Conservation (phyloP, 2,329 filamentous ascomycete genomes). For the Pseudogymnoascus sp. region DNA sequence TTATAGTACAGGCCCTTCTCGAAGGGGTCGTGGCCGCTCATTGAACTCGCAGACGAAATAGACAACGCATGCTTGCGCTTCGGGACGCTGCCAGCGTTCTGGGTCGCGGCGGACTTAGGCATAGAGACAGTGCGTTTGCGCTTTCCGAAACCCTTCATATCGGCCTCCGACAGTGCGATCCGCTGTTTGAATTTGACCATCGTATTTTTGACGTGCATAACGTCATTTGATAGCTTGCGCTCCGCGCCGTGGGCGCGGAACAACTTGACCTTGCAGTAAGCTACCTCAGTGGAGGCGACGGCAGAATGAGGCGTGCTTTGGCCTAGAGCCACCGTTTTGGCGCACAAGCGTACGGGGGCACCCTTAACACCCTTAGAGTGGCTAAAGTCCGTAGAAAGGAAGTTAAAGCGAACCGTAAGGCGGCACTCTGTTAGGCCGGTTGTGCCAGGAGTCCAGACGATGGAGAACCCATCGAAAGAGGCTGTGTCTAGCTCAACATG, state of each 20-base stretch:
- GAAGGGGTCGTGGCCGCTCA: slow-evolving; percentile 46
- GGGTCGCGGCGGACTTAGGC: slow-evolving; percentile 35
- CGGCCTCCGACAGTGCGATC: slow-evolving; percentile 68
- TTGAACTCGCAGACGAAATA: slow-evolving; percentile 71
- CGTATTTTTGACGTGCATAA: slow-evolving; percentile 90
- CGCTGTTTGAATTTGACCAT: slow-evolving; percentile 96
- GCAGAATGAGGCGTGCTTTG: slow-evolving; percentile 42
- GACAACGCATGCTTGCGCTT: slow-evolving; percentile 97
- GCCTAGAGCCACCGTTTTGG: slow-evolving; percentile 70
- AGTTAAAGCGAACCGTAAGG: slow-evolving; percentile 93
- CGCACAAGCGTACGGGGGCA: slow-evolving; percentile 85
- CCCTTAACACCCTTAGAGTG: slow-evolving; percentile 98
- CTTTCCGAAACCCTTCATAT: slow-evolving; percentile 60
- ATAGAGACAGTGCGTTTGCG: slow-evolving; percentile 50
- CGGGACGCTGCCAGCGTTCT: slow-evolving; percentile 70
- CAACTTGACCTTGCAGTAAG: slow-evolving; percentile 93
- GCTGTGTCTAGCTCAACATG: slow-evolving; percentile 65
- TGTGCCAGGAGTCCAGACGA: slow-evolving; percentile 73
- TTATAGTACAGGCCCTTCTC: slow-evolving; percentile 76
- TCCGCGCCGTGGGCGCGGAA: slow-evolving; percentile 96
- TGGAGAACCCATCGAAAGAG: slow-evolving; percentile 90
- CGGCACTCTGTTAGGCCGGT: slow-evolving; percentile 68
- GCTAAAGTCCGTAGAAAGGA: slow-evolving; percentile 95
- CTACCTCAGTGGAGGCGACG: slow-evolving; percentile 60
- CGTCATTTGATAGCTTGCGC: slow-evolving; percentile 87